phyloP scores from a whole-genome alignment of 305 asterid species.

The Vinca major region DNA sequence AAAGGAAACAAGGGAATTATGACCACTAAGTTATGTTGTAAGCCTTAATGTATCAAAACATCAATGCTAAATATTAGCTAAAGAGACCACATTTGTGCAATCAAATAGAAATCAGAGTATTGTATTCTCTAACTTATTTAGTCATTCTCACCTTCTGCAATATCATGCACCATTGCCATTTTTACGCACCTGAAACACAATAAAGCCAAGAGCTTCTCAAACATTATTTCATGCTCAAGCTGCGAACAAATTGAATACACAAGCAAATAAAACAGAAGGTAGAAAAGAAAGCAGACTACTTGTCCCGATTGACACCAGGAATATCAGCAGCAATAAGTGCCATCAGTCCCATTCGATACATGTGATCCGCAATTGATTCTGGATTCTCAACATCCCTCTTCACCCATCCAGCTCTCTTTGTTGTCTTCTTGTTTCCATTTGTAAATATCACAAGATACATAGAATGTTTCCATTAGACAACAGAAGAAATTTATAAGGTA shows the following conservation, averaged over 20 bases:
- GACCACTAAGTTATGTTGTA: not conserved
- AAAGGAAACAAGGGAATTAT: not conserved
- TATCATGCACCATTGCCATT: constrained; percentile 93
- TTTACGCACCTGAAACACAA: constrained; percentile 66
- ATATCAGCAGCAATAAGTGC: constrained; percentile 71
- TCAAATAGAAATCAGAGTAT: not conserved
- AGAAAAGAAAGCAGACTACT: constrained; percentile 28
- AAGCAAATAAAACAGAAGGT: not conserved
- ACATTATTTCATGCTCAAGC: not conserved
- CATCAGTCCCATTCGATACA: constrained; percentile 94
- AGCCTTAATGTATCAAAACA: not conserved
- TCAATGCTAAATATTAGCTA: not conserved
- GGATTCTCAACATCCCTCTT: constrained; percentile 55
- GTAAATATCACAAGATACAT: not conserved
- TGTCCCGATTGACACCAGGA: constrained; percentile 82
- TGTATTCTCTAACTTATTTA: not conserved
- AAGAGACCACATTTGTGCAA: not conserved
- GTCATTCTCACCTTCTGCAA: constrained; percentile 73
- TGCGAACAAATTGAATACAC: not conserved
- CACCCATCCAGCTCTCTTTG: constrained; percentile 85
- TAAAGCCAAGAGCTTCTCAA: not conserved
- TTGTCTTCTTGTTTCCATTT: constrained; percentile 35
- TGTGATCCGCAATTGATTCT: constrained; percentile 89
- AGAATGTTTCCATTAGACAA: too few relatives aligned
- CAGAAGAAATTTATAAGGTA: not conserved